phyloP scores from a whole-genome alignment of 2,329 filamentous ascomycete species.

The Diaporthe humulicola region DNA sequence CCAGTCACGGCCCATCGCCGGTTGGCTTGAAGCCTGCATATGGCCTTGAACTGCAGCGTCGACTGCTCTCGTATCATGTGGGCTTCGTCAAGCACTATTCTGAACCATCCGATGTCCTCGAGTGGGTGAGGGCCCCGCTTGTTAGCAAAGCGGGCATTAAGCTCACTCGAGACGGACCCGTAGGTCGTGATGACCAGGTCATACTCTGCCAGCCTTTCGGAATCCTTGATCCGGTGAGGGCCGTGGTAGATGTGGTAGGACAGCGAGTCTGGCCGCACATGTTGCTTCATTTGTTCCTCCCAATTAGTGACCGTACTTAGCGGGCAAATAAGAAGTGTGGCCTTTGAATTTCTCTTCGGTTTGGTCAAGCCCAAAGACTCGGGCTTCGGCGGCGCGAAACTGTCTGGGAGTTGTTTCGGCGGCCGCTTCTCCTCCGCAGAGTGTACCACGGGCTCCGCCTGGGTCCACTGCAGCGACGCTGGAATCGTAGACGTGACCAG shows the following conservation, averaged over 20 bases:
- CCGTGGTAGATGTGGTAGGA: conserved; percentile 91
- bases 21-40: conserved; percentile 82
- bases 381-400: conserved; percentile 56
- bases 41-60: conserved; percentile 86
- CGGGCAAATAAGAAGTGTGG: conserved; percentile 89
- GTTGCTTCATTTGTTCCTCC: conserved; percentile 90
- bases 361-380: conserved; percentile 62
- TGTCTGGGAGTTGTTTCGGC: conserved; percentile 47
- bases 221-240: conserved; percentile 77
- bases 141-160: conserved; percentile 72
- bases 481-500: conserved; percentile 77
- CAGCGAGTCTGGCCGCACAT: conserved; percentile 75
- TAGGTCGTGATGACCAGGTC: conserved; percentile 96
- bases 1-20: conserved; percentile 97
- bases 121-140: conserved; percentile 75
- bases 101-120: conserved; percentile 88
- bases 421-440: conserved; percentile 53
- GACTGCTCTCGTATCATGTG: conserved; percentile 92
- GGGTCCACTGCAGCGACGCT: conserved; percentile 74
- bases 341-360: conserved; percentile 77
- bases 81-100: conserved; percentile 93
- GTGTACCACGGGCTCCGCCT: conserved; percentile 61
- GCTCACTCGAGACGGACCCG: conserved; percentile 86
- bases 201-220: conserved; percentile 76
- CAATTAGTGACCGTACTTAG: conserved; percentile 94